These are phyloP conservation scores for Heliamphora exappendiculata DNA, from an alignment of 148 eudicot species.

Conservation along the genomic window DNA sequence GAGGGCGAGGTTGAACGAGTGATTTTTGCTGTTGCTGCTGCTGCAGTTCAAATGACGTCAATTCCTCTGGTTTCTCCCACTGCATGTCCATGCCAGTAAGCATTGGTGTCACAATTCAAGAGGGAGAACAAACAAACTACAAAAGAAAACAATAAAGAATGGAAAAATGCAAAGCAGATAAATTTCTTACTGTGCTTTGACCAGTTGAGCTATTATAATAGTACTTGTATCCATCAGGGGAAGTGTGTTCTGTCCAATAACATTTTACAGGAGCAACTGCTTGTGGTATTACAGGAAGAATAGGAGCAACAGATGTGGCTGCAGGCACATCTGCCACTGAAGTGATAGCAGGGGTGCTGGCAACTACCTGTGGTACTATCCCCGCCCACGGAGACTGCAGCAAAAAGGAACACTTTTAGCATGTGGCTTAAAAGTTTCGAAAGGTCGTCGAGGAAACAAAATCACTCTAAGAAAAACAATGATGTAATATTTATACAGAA, in stretches of 20 bases:
- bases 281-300: conserved; percentile 25
- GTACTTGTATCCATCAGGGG: conserved; percentile 91
- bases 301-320: conserved; percentile 31
- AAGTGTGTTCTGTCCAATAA: conserved; percentile 91
- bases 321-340: conserved; percentile 36
- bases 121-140: not conserved
- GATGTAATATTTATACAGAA: not conserved
- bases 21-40: conserved; percentile 34
- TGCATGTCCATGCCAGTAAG: conserved; percentile 21
- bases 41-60: conserved; percentile 39
- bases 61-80: conserved; percentile 92
- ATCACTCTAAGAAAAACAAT: not conserved
- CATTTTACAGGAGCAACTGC: conserved; percentile 41
- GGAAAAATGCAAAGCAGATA: conserved; percentile 2
- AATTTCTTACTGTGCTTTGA: conserved; percentile 76
- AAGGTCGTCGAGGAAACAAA: not conserved
- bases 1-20: conserved; percentile 33
- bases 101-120: not conserved
- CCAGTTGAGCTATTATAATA: conserved; percentile 75
- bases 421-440: not conserved
- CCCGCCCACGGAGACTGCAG: conserved; percentile 63
- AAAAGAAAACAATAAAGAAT: not conserved
- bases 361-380: conserved; percentile 36
- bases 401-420: not conserved
- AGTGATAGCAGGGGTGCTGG: conserved; percentile 25